Percentiles rank a stretch among this genome's conserved stretches.
phyloP scores from a whole-genome alignment of 805 yeast genomes.

The Blastobotrys robertii region DNA sequence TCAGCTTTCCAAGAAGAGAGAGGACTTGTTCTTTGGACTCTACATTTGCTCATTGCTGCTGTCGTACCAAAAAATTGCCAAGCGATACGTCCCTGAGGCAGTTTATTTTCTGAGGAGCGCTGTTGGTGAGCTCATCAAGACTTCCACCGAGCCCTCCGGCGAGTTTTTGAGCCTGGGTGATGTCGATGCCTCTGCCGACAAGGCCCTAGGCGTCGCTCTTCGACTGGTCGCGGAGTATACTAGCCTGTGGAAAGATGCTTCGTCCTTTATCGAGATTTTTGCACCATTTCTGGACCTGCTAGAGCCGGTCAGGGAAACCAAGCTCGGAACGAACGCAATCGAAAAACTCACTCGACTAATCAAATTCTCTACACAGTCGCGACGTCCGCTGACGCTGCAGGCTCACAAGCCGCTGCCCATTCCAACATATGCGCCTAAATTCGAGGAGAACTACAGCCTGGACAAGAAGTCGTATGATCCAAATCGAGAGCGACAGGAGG shows the following conservation, averaged over 20 bases:
- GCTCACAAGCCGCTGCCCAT: constrained; percentile 76
- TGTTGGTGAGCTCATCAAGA: not conserved
- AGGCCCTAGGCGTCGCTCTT: constrained; percentile 1
- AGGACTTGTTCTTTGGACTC: constrained; percentile 47
- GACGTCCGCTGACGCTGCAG: constrained; percentile 71
- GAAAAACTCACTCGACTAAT: constrained; percentile 40
- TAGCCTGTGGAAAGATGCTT: constrained; percentile 49
- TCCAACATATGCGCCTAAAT: constrained; percentile 78
- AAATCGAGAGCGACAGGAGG: constrained; percentile 70
- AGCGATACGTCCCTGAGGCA: constrained; percentile 77
- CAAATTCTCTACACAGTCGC: constrained; percentile 39
- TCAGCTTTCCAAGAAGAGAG: constrained; percentile 34
- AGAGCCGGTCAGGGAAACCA: not conserved
- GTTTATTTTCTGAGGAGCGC: constrained; percentile 31
- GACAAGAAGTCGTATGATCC: constrained; percentile 87
- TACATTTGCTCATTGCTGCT: constrained; percentile 55
- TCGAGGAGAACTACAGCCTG: constrained; percentile 93
- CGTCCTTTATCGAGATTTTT: constrained; percentile 51
- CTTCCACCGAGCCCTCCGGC: no score
- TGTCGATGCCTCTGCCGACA: not conserved
- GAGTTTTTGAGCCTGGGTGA: constrained; percentile 3
- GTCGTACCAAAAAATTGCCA: constrained; percentile 69
- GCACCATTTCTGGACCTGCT: constrained; percentile 32
- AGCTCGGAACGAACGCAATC: not conserved
- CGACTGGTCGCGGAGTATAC: constrained; percentile 1